Conservation (phyloP, 305 asterid genomes). For the Ilex paraguariensis region DNA sequence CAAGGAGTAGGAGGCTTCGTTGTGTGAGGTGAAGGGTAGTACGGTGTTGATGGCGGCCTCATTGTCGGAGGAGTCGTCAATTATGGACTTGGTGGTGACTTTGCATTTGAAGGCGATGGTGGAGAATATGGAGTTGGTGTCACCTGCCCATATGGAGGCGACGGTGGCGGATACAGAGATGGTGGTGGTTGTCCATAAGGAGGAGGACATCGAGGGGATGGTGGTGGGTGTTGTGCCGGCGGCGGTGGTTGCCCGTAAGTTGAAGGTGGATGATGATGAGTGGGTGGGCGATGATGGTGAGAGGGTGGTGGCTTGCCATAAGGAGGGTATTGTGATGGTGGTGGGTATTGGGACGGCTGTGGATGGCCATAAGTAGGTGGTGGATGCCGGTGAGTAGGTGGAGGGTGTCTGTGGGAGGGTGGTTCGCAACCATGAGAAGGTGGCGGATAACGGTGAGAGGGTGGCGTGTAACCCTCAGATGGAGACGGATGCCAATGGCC, state of each 20-base stretch:
- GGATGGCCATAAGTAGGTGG: slow-evolving; percentile 5
- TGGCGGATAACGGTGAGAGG: too few relatives aligned
- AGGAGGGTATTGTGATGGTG: slow-evolving; percentile 6
- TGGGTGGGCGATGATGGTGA: too few relatives aligned
- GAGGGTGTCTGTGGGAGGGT: too few relatives aligned
- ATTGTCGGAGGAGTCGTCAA: background rate
- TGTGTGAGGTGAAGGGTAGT: slow-evolving; percentile 7
- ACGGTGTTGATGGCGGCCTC: slow-evolving; percentile 5
- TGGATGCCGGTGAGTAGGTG: slow-evolving; percentile 12
- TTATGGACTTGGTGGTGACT: background rate
- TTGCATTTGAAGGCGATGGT: background rate
- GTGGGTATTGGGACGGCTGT: background rate
- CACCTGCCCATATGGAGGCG: background rate
- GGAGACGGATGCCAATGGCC: background rate
- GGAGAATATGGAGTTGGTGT: background rate
- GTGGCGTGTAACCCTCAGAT: background rate
- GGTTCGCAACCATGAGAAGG: too few relatives aligned
- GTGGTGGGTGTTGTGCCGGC: too few relatives aligned
- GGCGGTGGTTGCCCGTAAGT: too few relatives aligned
- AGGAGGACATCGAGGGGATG: too few relatives aligned
- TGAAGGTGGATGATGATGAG: too few relatives aligned
- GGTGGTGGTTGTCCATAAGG: slow-evolving; percentile 2
- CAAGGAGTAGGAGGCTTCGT: too few relatives aligned
- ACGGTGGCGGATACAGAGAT: background rate
- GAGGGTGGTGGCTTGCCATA: too few relatives aligned